Base-by-base conservation (phyloP, 169 alveolate genomes). In the Cryptosporidium sp. region DNA sequence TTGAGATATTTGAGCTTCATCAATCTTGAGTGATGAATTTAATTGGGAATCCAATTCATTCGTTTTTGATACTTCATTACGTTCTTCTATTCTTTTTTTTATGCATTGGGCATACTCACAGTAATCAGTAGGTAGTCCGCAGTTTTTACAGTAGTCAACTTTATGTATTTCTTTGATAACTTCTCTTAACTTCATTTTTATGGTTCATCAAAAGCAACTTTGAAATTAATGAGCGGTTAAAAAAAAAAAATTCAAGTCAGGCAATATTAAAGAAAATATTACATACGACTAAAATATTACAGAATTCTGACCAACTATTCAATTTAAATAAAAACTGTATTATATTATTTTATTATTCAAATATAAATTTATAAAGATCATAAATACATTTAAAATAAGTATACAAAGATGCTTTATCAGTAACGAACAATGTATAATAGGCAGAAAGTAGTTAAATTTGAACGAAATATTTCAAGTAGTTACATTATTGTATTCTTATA, bases 61-160 rank as follows among this genome's bases (percentile, higher is more conserved):
- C 5, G 45, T 59, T 50, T 48, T 45, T 26, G 10, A 35, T 21
- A 14, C n/a, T 65, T 31, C 93, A 37, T 55, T 65, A 9, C 70
- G 69, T 2, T 43, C 91, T 21, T 69, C 80, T 93, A 69, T 92
- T 91, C 35, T 91, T 93, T 74, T 80, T 93, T 35, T 73, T 84
- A 93, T 94, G 92, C 61, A 84, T 67, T 84, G 94, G 5, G 97
- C 97, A 67, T 92, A 95, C 69, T 95, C 97, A 69, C 97, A 95
- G 69, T 93, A 95, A 86, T 95, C 97, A 33, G 87, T 93, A 31
- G 97, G 97, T 93, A 95, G 92, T 37, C 95, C 93, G 85, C 97
- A 95, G 61, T 74, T 69, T 67, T 84, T 84, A 52, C 94, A 92
- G 55, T 92, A 92, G 31, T 86, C 94, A 16, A 84, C 91, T 21